phyloP scores from a whole-genome alignment of 805 yeast species.

The Yarrowia hollandica region DNA sequence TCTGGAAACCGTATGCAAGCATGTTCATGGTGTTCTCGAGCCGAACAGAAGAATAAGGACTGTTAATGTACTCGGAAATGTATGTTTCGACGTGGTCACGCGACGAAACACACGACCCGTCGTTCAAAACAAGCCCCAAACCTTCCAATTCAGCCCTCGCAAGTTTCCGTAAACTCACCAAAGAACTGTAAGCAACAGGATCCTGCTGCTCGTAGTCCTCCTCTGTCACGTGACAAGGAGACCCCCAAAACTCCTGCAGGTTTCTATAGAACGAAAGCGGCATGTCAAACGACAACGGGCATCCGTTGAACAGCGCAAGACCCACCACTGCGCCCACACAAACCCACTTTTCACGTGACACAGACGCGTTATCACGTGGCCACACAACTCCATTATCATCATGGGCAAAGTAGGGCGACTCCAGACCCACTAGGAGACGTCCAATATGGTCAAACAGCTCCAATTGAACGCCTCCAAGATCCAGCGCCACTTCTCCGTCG shows the following conservation, averaged over 20 bases:
- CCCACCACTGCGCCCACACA: slow-evolving; percentile 35
- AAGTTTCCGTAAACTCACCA: slow-evolving; percentile 29
- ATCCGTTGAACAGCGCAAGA: slow-evolving; percentile 39
- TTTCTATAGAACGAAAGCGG: slow-evolving; percentile 36
- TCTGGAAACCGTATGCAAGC: not conserved
- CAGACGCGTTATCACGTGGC: not conserved
- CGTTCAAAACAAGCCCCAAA: not conserved
- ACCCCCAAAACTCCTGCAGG: not conserved
- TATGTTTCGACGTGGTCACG: not conserved
- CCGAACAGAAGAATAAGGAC: not conserved
- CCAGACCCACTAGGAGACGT: slow-evolving; percentile 30
- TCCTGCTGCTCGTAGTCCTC: slow-evolving; percentile 34
- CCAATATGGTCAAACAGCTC: slow-evolving; percentile 39
- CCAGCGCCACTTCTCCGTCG: slow-evolving; percentile 38
- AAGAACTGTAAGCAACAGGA: slow-evolving; percentile 33
- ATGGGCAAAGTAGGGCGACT: slow-evolving; percentile 29
- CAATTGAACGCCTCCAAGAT: slow-evolving; percentile 40
- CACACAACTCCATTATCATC: slow-evolving; percentile 13
- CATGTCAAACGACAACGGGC: slow-evolving; percentile 36
- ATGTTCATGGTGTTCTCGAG: not conserved
- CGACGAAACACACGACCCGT: not conserved
- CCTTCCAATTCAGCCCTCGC: slow-evolving; percentile 21
- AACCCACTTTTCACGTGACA: slow-evolving; percentile 2
- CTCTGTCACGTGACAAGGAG: not conserved
- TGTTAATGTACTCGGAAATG: not conserved